Percentiles rank a stretch among this genome's conserved stretches.
Evolutionary conservation across 345 rosid genomes (phyloP).

Genomic region (Melaleuca quinquenervia): DNA sequence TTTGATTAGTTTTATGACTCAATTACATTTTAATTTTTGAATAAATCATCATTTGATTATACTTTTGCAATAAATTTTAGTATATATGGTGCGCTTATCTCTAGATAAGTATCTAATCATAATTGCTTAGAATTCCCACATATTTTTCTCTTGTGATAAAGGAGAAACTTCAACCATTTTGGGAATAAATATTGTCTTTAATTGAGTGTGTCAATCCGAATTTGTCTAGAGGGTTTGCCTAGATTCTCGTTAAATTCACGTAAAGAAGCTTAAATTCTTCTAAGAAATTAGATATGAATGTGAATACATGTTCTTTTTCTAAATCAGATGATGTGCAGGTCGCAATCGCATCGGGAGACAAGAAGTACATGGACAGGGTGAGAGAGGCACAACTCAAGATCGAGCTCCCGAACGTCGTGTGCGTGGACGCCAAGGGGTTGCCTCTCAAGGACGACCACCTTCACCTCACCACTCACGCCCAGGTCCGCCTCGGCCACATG

Average conservation of each 20-base stretch:
- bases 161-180: accelerated
- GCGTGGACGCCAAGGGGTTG: conserved; percentile 78
- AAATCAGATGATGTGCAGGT: conserved; percentile 26
- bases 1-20: no score
- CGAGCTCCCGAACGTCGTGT: conserved; percentile 39
- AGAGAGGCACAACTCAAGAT: conserved; percentile 69
- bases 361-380: conserved; percentile 42
- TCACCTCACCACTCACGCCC: conserved; percentile 62
- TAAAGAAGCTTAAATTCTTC: no score
- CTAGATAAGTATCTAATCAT: no score
- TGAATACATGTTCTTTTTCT: no score
- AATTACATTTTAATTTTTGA: no score
- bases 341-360: conserved; percentile 65
- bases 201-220: not conserved
- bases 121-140: accelerated
- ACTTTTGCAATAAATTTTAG: no score
- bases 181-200: not conserved
- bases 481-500: conserved; percentile 56
- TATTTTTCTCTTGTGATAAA: not conserved
- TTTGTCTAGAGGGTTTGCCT: no score
- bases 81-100: no score
- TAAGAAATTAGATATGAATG: no score
- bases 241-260: no score
- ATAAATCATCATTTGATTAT: no score
- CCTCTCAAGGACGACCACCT: conserved; percentile 56